phyloP scores from a whole-genome alignment of 108 stramenopile species.

The Epithemia pelagica region DNA sequence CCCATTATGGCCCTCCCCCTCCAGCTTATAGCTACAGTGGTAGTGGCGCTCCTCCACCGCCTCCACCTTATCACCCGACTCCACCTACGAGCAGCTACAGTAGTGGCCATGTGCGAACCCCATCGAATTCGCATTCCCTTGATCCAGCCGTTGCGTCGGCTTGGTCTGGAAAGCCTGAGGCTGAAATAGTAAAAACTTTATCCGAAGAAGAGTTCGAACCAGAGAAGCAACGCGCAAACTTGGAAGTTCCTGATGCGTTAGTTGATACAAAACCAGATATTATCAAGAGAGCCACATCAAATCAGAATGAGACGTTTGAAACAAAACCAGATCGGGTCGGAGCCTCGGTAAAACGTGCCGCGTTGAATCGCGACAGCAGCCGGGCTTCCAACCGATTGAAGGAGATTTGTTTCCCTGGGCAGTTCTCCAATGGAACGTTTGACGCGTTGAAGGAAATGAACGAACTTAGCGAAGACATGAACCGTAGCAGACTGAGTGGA shows the following conservation, averaged over 20 bases:
- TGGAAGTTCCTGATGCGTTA: too few species aligned
- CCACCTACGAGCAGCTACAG: not conserved
- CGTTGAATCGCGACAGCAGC: constrained; percentile 66
- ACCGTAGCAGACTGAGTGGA: constrained; percentile 22
- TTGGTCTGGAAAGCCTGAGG: constrained; percentile 12
- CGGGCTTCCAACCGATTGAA: constrained; percentile 63
- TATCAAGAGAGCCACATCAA: constrained; percentile 76
- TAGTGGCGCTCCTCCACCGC: constrained; percentile 23
- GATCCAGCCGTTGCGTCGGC: constrained; percentile 19
- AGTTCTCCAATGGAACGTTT: constrained; percentile 19
- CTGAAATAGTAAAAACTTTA: constrained; percentile 25
- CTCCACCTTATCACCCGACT: constrained; percentile 7
- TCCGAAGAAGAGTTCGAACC: constrained; percentile 16
- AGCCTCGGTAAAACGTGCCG: constrained; percentile 55
- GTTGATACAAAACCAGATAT: constrained; percentile 38
- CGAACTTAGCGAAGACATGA: constrained; percentile 40
- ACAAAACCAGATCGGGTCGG: constrained; percentile 42
- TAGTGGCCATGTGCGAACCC: not conserved
- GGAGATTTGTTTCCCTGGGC: constrained; percentile 39
- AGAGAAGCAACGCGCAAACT: not conserved
- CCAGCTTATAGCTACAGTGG: constrained; percentile 7
- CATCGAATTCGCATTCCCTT: constrained; percentile 17
- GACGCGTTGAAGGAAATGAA: constrained; percentile 47
- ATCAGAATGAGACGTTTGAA: constrained; percentile 66
- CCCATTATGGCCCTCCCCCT: constrained; percentile 15